Percentiles rank a stretch among this genome's conserved stretches.
phyloP scores from a whole-genome alignment of 352 stramenopile species.

The Pythium monospermum region DNA sequence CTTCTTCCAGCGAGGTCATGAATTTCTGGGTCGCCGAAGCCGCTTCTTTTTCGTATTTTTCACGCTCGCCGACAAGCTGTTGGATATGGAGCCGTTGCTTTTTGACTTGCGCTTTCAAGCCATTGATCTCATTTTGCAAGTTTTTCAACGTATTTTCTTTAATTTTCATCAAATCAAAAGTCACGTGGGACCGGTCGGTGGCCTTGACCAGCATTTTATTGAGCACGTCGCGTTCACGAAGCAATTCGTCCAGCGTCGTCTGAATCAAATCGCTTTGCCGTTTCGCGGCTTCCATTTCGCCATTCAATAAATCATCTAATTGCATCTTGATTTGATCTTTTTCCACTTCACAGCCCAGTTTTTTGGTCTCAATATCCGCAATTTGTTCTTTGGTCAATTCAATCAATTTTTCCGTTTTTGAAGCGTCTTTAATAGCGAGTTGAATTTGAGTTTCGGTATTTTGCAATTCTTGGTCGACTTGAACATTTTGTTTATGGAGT shows the following conservation, averaged over 20 bases:
- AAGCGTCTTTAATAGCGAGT: slow-evolving; percentile 45
- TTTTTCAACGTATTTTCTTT: slow-evolving; percentile 90
- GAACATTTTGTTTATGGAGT: slow-evolving; percentile 67
- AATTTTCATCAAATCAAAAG: slow-evolving; percentile 90
- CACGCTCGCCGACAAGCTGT: slow-evolving; percentile 75
- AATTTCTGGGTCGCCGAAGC: slow-evolving; percentile 73
- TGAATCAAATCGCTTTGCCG: slow-evolving; percentile 67
- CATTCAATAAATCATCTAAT: slow-evolving; percentile 63
- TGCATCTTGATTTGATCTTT: slow-evolving; percentile 60
- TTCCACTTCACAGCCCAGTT: slow-evolving; percentile 50
- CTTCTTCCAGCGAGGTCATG: slow-evolving; percentile 75
- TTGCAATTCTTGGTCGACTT: slow-evolving; percentile 53
- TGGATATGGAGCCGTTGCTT: slow-evolving; percentile 77
- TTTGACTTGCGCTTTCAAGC: slow-evolving; percentile 77
- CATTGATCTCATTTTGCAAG: slow-evolving; percentile 86
- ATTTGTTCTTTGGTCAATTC: slow-evolving; percentile 72
- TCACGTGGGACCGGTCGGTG: slow-evolving; percentile 68
- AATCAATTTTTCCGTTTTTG: slow-evolving; percentile 73
- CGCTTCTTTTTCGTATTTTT: slow-evolving; percentile 88
- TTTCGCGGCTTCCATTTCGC: slow-evolving; percentile 49
- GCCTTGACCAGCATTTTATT: slow-evolving; percentile 88
- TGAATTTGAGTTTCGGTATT: slow-evolving; percentile 48
- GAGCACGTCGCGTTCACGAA: slow-evolving; percentile 72
- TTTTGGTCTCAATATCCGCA: slow-evolving; percentile 54
- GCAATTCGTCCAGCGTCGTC: slow-evolving; percentile 79